Evolutionary conservation across 805 yeast species (phyloP).

Genomic region (Lipomyces lipofer): DNA sequence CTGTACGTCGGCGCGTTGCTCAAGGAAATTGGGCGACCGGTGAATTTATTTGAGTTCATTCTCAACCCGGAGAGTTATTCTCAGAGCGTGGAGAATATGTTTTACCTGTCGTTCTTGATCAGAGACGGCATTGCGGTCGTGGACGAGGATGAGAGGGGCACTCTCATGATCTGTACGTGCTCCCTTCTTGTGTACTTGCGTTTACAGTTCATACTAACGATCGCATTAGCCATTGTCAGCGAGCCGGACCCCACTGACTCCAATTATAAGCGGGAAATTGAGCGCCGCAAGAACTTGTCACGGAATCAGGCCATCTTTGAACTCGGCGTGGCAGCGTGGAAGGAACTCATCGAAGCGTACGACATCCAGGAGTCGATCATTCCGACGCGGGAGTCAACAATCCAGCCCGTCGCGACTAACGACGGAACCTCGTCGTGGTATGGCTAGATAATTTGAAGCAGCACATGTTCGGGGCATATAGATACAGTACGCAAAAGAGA

Average conservation of each 20-base stretch:
- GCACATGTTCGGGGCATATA: no score
- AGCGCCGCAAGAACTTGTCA: slow-evolving; percentile 24
- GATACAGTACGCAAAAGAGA: no score
- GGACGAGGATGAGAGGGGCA: slow-evolving; percentile 45
- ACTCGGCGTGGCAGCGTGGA: slow-evolving; percentile 69
- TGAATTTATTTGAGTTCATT: slow-evolving; percentile 65
- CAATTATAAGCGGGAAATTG: not conserved
- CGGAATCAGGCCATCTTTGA: slow-evolving; percentile 71
- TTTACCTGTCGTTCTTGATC: slow-evolving; percentile 76
- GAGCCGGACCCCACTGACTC: slow-evolving; percentile 10
- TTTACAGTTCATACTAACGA: no score
- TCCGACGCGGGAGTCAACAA: slow-evolving; percentile 43
- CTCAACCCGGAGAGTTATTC: slow-evolving; percentile 75
- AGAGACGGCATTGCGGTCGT: slow-evolving; percentile 66
- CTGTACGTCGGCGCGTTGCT: slow-evolving; percentile 16
- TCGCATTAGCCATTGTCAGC: not conserved
- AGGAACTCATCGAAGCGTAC: slow-evolving; percentile 52
- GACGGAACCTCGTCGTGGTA: slow-evolving; percentile 14
- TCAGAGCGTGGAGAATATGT: slow-evolving; percentile 80
- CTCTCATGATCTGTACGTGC: slow-evolving; percentile 32
- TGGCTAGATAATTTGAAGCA: no score
- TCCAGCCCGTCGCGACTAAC: slow-evolving; percentile 1
- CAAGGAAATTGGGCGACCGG: slow-evolving; percentile 34
- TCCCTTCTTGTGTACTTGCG: slow-evolving; percentile 2
- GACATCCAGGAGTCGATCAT: slow-evolving; percentile 58